Conservation (phyloP, 306 rosid genomes). For the Lathyrus aphaca region DNA sequence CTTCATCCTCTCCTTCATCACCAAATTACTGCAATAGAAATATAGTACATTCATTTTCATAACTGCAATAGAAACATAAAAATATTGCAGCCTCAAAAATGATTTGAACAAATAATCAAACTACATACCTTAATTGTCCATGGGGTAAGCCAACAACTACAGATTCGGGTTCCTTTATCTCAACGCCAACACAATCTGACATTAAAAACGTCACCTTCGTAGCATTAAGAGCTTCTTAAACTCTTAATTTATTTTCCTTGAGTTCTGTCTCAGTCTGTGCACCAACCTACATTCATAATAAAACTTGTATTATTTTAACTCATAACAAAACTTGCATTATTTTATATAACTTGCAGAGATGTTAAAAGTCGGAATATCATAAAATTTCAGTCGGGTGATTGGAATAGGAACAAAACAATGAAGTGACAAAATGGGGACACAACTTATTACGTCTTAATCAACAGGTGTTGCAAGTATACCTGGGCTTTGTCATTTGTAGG, state of each 20-base stretch:
- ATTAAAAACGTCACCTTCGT: slow-evolving; percentile 73
- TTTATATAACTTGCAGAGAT: not conserved
- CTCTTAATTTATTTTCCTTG: slow-evolving; percentile 95
- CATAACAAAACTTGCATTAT: not conserved
- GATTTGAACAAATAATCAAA: not conserved
- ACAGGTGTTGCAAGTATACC: slow-evolving; percentile 44
- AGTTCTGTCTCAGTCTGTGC: slow-evolving; percentile 99
- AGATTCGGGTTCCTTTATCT: slow-evolving; percentile 94
- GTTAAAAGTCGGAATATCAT: not conserved
- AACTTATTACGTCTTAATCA: slow-evolving; percentile 8
- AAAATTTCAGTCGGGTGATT: not conserved
- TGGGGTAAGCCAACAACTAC: slow-evolving; percentile 77
- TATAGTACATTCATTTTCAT: not conserved
- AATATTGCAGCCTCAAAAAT: not conserved
- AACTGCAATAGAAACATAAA: not conserved
- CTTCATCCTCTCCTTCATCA: too few species aligned
- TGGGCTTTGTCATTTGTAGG: slow-evolving; percentile 45
- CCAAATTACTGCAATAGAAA: too few species aligned
- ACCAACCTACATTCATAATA: slow-evolving; percentile 66
- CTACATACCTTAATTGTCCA: slow-evolving; percentile 85
- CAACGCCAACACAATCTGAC: slow-evolving; percentile 98
- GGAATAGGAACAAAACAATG: not conserved
- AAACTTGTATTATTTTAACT: not conserved
- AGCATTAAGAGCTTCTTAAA: slow-evolving; percentile 98
- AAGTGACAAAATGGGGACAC: slow-evolving; percentile 24